These are phyloP conservation scores for Tetrastigma voinierianum DNA, from an alignment of 164 flowering plant species.

Conservation along the genomic window DNA sequence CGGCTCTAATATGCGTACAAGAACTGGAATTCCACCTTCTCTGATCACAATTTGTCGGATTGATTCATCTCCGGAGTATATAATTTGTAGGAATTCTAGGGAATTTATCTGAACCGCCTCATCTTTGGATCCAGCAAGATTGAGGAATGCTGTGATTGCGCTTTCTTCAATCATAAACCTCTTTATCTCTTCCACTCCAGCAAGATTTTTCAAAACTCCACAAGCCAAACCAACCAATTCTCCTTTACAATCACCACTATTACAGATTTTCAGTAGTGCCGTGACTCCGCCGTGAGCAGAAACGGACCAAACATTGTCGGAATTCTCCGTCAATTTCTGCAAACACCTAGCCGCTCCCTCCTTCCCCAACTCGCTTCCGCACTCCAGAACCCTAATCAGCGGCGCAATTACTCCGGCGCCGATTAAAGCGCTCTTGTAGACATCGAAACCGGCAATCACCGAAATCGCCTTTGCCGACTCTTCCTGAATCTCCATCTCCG, in stretches of 20 bases:
- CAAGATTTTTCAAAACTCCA: constrained; percentile 72
- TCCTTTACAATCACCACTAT: constrained; percentile 21
- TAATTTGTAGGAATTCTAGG: constrained; percentile 55
- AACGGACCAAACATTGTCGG: constrained; percentile 86
- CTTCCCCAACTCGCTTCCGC: constrained; percentile 40
- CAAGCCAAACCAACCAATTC: constrained; percentile 53
- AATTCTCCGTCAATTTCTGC: constrained; percentile 66
- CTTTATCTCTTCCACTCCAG: constrained; percentile 83
- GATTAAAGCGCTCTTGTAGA: constrained; percentile 37
- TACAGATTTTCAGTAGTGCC: constrained; percentile 57
- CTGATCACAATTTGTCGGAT: constrained; percentile 37
- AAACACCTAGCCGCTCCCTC: constrained; percentile 48
- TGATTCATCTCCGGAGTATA: constrained; percentile 57
- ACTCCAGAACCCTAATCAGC: constrained; percentile 64
- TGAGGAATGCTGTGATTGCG: constrained; percentile 45
- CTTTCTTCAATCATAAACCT: constrained; percentile 82
- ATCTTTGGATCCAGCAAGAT: constrained; percentile 45
- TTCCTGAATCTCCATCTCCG: constrained; percentile 53
- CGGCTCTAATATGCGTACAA: constrained; percentile 56
- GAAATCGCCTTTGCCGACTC: constrained; percentile 44
- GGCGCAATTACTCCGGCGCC: constrained; percentile 65
- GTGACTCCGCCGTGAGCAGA: constrained; percentile 94
- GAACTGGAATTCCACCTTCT: constrained; percentile 60
- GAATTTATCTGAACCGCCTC: constrained; percentile 55
- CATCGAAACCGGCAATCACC: constrained; percentile 48